Conservation (phyloP, 495 filamentous ascomycete species). For the Aspergillus bertholletiae region DNA sequence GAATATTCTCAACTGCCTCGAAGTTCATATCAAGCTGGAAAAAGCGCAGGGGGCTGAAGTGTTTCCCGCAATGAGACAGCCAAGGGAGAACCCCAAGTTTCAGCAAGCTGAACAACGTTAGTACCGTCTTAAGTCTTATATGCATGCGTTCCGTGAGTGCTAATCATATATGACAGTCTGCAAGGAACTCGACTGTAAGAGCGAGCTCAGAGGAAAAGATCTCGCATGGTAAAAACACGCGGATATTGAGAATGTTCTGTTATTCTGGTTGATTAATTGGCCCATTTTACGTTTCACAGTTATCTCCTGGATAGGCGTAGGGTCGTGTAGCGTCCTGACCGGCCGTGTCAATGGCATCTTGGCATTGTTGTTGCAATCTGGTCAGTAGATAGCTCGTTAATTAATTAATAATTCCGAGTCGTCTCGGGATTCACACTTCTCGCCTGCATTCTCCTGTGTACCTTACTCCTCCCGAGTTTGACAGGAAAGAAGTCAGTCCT, state of each 20-base stretch:
- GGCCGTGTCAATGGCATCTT: background rate
- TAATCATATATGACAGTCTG: constrained; percentile 21
- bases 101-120: constrained; percentile 34
- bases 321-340: too few relatives aligned
- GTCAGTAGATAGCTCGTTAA: background rate
- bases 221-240: constrained; percentile 10
- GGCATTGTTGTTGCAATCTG: background rate
- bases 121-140: constrained; percentile 2
- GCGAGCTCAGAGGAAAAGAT: background rate
- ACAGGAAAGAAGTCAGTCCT: background rate
- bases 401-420: background rate
- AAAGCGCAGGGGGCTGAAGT: constrained; percentile 20
- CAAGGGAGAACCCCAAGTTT: constrained; percentile 26
- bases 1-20: constrained; percentile 17
- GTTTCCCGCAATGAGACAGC: constrained; percentile 29
- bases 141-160: background rate
- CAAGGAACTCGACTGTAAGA: constrained; percentile 30
- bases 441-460: too few relatives aligned
- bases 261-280: too few relatives aligned
- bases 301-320: too few relatives aligned
- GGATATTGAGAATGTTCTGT: too few relatives aligned
- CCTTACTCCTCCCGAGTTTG: background rate
- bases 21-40: constrained; percentile 32
- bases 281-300: too few relatives aligned
- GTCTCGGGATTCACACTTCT: background rate